Base-by-base conservation (phyloP, 106 monocot genomes). In the Hemerocallis citrina region DNA sequence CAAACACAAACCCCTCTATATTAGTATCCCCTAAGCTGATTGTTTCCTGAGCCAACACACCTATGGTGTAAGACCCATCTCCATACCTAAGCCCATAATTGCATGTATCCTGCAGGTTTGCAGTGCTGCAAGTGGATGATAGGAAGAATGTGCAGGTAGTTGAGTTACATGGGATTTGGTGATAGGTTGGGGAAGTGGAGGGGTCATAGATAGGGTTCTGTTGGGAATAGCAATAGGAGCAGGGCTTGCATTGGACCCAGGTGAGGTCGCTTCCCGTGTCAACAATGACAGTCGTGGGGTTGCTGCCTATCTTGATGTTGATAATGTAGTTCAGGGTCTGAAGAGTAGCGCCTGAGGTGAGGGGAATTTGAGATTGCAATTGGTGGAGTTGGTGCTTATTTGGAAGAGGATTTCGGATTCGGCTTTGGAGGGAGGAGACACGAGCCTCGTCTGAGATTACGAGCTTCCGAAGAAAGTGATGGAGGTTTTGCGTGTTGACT, bases 191-290 rank as follows among this genome's bases (percentile, higher is more conserved):
- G 9, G 91, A 92, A n/a, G 67, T 24, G 3, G 86, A 56, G 15
- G 91, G 86, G 44, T 92, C 82, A 72, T 79, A 92, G 20, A 86
- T 49, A 0, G 92, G 92, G 58, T 72, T 76, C 36, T 75, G 67
- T 49, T 92, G 86, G 52, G 50, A 63, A 75, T 83, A 86, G 72
- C 92, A 92, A 51, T 56, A 68, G 5, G 17, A 2, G 75, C 92
- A 92, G 21, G 92, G 92, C 55, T 56, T 74, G 81, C 91, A 92
- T 63, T 92, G 91, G 28, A 92, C 74, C 91, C 91, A 92, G 9
- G 86, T 80, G 39, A 92, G 91, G 43, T 92, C 91, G 62, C 91
- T 92, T 0, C 86, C 91, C 0, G 92, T 92, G 74, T 92, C 92
- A 5, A 86, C 80, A 30, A 92, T 92, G 37, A 86, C 77, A 1